Percentiles rank a stretch among this genome's conserved stretches.
Conservation (phyloP, 2,329 filamentous ascomycete species). For the Zymoseptoria crescenta region DNA sequence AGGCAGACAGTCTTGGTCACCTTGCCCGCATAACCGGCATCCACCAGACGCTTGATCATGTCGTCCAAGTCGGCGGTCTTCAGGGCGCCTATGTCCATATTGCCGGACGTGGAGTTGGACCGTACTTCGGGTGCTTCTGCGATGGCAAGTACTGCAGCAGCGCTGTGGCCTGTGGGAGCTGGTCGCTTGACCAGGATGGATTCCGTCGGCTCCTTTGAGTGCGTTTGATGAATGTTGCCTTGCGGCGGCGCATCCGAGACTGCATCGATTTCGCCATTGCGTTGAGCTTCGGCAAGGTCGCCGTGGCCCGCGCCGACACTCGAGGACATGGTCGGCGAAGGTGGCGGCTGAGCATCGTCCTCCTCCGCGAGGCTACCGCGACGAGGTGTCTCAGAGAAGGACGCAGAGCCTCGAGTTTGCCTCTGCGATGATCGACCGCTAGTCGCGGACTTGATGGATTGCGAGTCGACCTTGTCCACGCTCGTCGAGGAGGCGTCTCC, state of each 20-base stretch:
- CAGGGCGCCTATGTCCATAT: slow-evolving; percentile 79
- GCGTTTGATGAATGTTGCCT: slow-evolving; percentile 48
- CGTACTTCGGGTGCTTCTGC: slow-evolving; percentile 8
- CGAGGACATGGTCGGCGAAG: slow-evolving; percentile 77
- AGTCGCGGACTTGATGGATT: slow-evolving; percentile 64
- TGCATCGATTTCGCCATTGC: slow-evolving; percentile 83
- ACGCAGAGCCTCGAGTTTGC: slow-evolving; percentile 17
- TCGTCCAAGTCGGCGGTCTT: slow-evolving; percentile 93
- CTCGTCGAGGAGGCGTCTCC: slow-evolving; percentile 43
- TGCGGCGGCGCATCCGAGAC: slow-evolving; percentile 85
- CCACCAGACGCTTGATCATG: slow-evolving; percentile 88
- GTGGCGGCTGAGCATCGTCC: slow-evolving; percentile 49
- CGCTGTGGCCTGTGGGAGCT: slow-evolving; percentile 16
- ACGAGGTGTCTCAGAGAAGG: slow-evolving; percentile 31
- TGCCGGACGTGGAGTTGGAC: slow-evolving; percentile 40
- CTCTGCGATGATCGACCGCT: slow-evolving; percentile 41
- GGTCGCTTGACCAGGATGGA: slow-evolving; percentile 77
- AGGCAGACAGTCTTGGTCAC: slow-evolving; percentile 95
- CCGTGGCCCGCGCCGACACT: slow-evolving; percentile 66
- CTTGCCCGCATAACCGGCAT: slow-evolving; percentile 92
- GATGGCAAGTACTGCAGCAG: slow-evolving; percentile 22
- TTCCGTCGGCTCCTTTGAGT: slow-evolving; percentile 64
- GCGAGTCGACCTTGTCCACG: slow-evolving; percentile 62
- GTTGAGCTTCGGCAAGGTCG: slow-evolving; percentile 72
- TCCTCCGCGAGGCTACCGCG: slow-evolving; percentile 21